phyloP scores from a whole-genome alignment of 208 protist genomes.

The Wallacemonas sp. region DNA sequence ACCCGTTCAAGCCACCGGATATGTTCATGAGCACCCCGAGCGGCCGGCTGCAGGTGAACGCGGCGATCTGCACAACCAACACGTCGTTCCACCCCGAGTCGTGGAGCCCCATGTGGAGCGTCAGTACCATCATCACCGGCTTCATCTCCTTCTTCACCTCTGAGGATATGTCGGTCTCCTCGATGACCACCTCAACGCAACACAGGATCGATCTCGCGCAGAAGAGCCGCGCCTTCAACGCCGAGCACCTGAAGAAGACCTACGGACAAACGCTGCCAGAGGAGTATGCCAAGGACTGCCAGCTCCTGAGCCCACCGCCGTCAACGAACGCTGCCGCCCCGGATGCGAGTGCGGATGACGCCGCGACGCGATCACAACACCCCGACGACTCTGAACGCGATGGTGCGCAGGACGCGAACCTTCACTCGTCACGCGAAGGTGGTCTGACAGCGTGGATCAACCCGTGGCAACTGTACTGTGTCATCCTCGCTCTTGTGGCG shows the following conservation, averaged over 20 bases:
- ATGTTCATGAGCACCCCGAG: constrained; percentile 88
- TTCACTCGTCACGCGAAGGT: no score
- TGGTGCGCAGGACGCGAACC: no score
- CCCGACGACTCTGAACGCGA: no score
- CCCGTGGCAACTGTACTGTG: no score
- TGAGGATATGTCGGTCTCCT: constrained; percentile 44
- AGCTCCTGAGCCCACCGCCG: not conserved
- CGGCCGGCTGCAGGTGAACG: constrained; percentile 72
- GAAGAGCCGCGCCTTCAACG: constrained; percentile 58
- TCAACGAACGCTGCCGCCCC: not conserved
- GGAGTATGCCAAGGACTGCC: constrained; percentile 40
- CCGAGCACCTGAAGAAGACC: constrained; percentile 29
- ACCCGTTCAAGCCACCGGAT: constrained; percentile 95
- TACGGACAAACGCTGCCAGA: constrained; percentile 61
- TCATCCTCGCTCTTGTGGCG: no score
- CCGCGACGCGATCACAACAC: not conserved
- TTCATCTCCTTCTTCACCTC: constrained; percentile 84
- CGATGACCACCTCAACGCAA: constrained; percentile 28
- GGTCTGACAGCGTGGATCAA: no score
- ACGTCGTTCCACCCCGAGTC: constrained; percentile 85
- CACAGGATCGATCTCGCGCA: constrained; percentile 44
- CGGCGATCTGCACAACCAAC: constrained; percentile 80
- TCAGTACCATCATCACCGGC: constrained; percentile 76
- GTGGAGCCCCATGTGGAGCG: constrained; percentile 89
- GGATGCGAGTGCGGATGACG: not conserved